Evolutionary conservation across 352 stramenopile species (phyloP).

Genomic region (Pythium insidiosum): DNA sequence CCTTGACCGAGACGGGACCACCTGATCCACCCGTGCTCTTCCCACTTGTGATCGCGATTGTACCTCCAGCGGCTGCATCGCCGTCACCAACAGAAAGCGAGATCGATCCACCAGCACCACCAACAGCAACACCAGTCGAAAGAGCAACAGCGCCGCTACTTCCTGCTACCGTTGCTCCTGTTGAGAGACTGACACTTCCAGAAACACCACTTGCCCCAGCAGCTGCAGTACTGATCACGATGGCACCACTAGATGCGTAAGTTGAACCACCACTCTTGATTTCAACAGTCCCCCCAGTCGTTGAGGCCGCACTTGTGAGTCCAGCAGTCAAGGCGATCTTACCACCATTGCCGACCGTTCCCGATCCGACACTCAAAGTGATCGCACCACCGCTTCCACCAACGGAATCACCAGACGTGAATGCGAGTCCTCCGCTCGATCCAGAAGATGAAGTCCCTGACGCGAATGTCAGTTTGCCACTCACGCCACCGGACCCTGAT

Average conservation of each 20-base stretch:
- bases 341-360: background rate
- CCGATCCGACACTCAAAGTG: background rate
- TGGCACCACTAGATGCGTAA: background rate
- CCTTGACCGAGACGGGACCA: conserved; percentile 4
- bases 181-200: background rate
- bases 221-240: background rate
- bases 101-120: conserved; percentile 3
- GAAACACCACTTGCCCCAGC: background rate
- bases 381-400: background rate
- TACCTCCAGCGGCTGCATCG: no score
- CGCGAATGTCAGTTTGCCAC: conserved; percentile 2
- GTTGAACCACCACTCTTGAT: background rate
- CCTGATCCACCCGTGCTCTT: background rate
- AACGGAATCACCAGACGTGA: background rate
- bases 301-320: background rate
- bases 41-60: no score
- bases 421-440: background rate
- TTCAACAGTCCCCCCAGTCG: background rate
- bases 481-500: no score
- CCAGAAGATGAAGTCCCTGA: conserved; percentile 3
- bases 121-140: background rate
- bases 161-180: conserved; percentile 1
- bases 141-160: conserved; percentile 4
- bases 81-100: conserved; percentile 5
- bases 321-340: background rate